Conservation (phyloP, 2,329 filamentous ascomycete genomes). For the Cryphonectria parasitica region DNA sequence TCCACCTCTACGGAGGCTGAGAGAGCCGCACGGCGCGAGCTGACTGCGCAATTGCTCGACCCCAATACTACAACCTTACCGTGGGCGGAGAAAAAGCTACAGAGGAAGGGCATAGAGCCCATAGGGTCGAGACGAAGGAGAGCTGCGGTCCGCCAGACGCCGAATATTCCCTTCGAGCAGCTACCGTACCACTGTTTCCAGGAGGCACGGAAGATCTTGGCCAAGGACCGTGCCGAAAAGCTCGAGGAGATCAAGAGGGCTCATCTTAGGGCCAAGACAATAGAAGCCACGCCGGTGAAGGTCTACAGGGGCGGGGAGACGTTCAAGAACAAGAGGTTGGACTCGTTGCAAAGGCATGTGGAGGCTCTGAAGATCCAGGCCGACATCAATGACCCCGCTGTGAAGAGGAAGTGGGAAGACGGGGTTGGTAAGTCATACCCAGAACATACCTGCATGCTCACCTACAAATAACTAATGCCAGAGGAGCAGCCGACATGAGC, state of each 20-base stretch:
- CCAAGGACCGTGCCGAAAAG: conserved; percentile 81
- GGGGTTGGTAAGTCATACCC: conserved; percentile 68
- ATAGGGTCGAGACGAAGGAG: conserved; percentile 86
- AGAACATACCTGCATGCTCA: background rate
- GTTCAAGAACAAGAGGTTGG: conserved; percentile 68
- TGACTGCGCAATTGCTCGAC: conserved; percentile 56
- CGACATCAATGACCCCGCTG: conserved; percentile 91
- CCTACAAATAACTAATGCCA: conserved; percentile 22
- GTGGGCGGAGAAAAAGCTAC: conserved; percentile 68
- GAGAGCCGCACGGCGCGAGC: conserved; percentile 28
- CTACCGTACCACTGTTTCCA: conserved; percentile 98
- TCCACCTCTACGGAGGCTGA: conserved; percentile 6
- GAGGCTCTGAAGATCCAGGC: conserved; percentile 84
- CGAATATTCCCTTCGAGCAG: conserved; percentile 84
- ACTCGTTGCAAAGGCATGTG: conserved; percentile 71
- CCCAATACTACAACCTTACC: conserved; percentile 69
- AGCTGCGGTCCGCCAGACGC: conserved; percentile 66
- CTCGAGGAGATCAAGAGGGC: conserved; percentile 71
- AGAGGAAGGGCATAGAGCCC: conserved; percentile 70
- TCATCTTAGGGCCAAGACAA: conserved; percentile 67
- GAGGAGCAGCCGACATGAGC: conserved; percentile 80
- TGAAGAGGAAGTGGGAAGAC: conserved; percentile 94
- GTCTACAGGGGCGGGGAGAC: conserved; percentile 64
- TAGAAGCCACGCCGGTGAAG: conserved; percentile 63
- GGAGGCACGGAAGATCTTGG: conserved; percentile 83